These are phyloP conservation scores for Solanum chacoense DNA, from an alignment of 305 asterid species.

Conservation along the genomic window DNA sequence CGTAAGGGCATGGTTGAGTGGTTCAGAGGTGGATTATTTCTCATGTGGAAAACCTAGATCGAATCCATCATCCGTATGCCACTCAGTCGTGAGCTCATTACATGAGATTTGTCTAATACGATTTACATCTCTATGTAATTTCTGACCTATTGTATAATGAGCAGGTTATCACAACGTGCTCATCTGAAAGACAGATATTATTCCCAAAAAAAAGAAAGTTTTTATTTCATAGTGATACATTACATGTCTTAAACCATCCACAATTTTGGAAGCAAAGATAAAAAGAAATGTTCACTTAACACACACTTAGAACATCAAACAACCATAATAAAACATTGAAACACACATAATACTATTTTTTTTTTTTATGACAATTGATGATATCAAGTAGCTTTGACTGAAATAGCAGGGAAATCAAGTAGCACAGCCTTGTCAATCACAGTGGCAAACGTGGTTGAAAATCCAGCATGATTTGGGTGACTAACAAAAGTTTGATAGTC, in stretches of 20 bases:
- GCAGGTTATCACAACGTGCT: background rate
- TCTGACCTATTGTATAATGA: background rate
- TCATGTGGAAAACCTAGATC: too few relatives aligned
- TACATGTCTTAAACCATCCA: background rate
- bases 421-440: slow-evolving; percentile 67
- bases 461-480: slow-evolving; percentile 67
- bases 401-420: slow-evolving; percentile 72
- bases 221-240: background rate
- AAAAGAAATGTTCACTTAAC: background rate
- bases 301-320: background rate
- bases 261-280: background rate
- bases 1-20: too few relatives aligned
- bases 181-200: background rate
- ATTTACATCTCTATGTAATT: too few relatives aligned
- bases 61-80: background rate
- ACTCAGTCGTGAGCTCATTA: background rate
- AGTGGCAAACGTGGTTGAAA: slow-evolving; percentile 49
- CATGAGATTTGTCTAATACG: too few relatives aligned
- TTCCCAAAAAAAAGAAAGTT: background rate
- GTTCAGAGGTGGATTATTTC: too few relatives aligned
- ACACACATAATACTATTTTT: background rate
- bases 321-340: background rate
- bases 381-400: slow-evolving; percentile 30
- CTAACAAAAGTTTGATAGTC: slow-evolving; percentile 44
- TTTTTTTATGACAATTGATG: background rate